Conservation (phyloP, 371 early-diverging fungal genomes). For the Mortierella sp. region DNA sequence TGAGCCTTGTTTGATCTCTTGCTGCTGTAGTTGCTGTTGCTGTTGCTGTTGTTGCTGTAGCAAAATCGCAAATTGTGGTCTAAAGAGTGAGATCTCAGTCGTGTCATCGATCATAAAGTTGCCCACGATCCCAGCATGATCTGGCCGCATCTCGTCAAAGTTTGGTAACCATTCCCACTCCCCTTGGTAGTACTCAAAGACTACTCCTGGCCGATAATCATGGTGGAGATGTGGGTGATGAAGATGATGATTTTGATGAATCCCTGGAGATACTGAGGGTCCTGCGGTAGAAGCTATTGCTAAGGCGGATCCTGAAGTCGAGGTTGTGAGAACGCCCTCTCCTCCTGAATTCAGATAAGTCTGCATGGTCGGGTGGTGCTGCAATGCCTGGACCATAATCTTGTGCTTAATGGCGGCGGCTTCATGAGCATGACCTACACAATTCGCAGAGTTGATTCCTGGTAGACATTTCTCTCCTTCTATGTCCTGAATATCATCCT, state of each 20-base stretch:
- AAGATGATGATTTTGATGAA: neutral
- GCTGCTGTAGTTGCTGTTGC: constrained; percentile 14
- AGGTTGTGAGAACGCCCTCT: neutral
- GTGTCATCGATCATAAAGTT: constrained; percentile 55
- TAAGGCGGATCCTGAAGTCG: neutral
- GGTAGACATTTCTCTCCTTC: neutral
- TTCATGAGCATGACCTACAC: neutral
- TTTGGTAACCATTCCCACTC: constrained; percentile 56
- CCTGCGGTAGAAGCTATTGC: neutral
- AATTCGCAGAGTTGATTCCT: neutral
- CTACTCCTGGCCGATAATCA: constrained; percentile 50
- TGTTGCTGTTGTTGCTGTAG: too few relatives aligned
- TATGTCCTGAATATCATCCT: neutral
- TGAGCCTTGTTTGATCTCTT: neutral
- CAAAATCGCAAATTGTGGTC: constrained; percentile 6
- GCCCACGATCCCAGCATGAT: constrained; percentile 48
- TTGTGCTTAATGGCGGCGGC: neutral
- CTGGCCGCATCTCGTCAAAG: constrained; percentile 51
- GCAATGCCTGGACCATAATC: constrained; percentile 5
- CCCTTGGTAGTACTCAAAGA: constrained; percentile 52
- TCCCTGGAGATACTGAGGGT: neutral
- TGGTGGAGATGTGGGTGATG: constrained; percentile 19
- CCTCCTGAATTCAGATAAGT: constrained; percentile 1
- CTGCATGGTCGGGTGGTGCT: constrained; percentile 43
- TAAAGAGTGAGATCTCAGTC: constrained; percentile 40